A percentile compares a stretch with the other conserved stretches of the same genome.
phyloP scores from a whole-genome alignment of 495 filamentous ascomycete genomes.

The Lentithecium fluviatile region DNA sequence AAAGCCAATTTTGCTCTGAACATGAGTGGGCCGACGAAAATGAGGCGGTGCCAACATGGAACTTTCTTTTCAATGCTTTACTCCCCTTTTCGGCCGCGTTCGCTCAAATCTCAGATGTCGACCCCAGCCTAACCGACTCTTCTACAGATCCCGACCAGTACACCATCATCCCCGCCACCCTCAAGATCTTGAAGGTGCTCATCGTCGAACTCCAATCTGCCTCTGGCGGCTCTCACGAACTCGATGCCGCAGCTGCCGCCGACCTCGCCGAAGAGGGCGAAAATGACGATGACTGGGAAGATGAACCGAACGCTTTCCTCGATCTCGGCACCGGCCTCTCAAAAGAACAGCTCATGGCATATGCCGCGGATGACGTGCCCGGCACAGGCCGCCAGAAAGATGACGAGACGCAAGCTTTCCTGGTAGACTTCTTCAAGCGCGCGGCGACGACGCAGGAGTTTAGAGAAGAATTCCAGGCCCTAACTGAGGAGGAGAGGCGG shows the following conservation, averaged over 20 bases:
- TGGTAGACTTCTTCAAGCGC: conserved; percentile 77
- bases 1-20: not conserved
- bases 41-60: not conserved
- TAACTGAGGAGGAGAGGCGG: conserved; percentile 69
- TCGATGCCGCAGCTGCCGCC: conserved; percentile 41
- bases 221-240: conserved; percentile 24
- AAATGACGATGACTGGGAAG: conserved; percentile 84
- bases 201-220: conserved; percentile 81
- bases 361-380: conserved; percentile 54
- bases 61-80: not conserved
- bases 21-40: too few relatives aligned
- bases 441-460: conserved; percentile 67
- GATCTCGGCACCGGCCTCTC: conserved; percentile 58
- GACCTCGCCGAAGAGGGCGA: conserved; percentile 48
- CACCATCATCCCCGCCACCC: conserved; percentile 78
- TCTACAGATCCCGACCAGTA: conserved; percentile 75
- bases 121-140: not conserved
- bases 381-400: conserved; percentile 68
- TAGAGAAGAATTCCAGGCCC: conserved; percentile 64
- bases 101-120: not conserved
- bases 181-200: conserved; percentile 96
- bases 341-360: conserved; percentile 68
- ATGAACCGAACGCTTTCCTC: conserved; percentile 62
- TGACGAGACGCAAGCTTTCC: conserved; percentile 84
- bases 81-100: not conserved